Conservation (phyloP, 2,329 filamentous ascomycete species). For the Lecanoromycetidae sp. region DNA sequence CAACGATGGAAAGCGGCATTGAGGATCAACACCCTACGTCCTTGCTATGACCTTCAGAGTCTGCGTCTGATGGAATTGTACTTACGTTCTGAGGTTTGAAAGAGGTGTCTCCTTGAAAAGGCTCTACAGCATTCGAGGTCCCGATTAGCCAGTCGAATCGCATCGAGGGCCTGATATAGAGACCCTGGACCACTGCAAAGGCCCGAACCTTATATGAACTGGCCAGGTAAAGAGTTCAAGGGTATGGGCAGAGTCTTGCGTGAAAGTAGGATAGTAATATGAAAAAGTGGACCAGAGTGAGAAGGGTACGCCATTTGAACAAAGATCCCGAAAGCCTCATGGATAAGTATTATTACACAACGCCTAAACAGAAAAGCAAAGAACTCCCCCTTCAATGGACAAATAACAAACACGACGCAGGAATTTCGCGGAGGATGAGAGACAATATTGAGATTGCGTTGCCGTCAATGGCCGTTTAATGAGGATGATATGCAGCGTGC, state of each 20-base stretch:
- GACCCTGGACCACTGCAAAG: slow-evolving; percentile 2
- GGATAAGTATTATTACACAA: not conserved
- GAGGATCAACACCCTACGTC: no score
- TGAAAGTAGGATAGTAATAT: not conserved
- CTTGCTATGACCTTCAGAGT: no score
- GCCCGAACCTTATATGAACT: not conserved
- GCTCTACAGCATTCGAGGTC: not conserved
- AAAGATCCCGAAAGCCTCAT: not conserved
- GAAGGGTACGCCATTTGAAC: slow-evolving; percentile 2
- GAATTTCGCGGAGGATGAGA: not conserved
- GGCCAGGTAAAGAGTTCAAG: not conserved
- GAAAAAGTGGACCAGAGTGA: not conserved
- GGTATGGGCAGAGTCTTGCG: not conserved
- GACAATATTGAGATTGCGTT: not conserved
- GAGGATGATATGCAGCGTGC: slow-evolving; percentile 1
- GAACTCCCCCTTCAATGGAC: not conserved
- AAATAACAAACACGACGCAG: not conserved
- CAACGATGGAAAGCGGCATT: not conserved
- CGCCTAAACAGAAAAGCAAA: not conserved
- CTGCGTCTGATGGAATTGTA: no score
- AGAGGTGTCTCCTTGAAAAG: not conserved
- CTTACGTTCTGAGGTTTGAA: not conserved
- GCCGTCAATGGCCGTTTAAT: not conserved
- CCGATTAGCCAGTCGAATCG: not conserved
- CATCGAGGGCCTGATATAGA: not conserved